Base-by-base conservation (phyloP, 2,329 filamentous ascomycete species). In the Botrytis tulipae region DNA sequence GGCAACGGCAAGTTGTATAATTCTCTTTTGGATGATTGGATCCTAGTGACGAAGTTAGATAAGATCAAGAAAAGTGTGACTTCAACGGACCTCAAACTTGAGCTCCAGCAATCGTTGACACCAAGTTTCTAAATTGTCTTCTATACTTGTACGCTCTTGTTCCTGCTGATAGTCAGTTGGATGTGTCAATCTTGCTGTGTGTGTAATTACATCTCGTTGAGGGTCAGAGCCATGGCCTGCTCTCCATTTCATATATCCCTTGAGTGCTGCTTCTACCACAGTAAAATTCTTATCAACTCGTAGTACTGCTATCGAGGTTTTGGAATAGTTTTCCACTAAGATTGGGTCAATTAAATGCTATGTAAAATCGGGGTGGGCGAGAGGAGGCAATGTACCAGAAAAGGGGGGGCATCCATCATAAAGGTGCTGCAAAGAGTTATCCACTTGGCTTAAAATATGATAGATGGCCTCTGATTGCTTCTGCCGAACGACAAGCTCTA, bases 221-320 rank as follows among this genome's bases (percentile, higher is more conserved):
- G 86, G 85, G 62, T 86, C 84, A 73, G 84, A 83, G 37, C 86
- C 87, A 78, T 86, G 86, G 0, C 80, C 81, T 29, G 84, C 82
- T 76, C 86, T 87, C 93, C 94, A 97, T 80, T 93, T 95, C 76
- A 91, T 89, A 77, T 95, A 97, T 1, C 95, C 96, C 81, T 95
- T 97, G 44, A 98, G 84, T 1, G 93, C 92, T 40, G 94, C 92
- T 80, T 98, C 93, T 3, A 98, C 92, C 37, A 97, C 92, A 0
- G 93, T 94, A 78, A 95, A 95, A 77, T 97, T 92, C 0, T 94
- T 92, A 81, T 99, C 96, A 3, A 97, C 91, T 42, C 90, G 90
- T 72, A 99, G 86, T 4, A 92, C 88, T n/a, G 91, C 86, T 78
- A 90, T 87, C 0, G 92, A 93, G 74, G 89, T 88, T 79, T 93